phyloP scores from a whole-genome alignment of 208 protist genomes.

The Strigomonas oncopelti region DNA sequence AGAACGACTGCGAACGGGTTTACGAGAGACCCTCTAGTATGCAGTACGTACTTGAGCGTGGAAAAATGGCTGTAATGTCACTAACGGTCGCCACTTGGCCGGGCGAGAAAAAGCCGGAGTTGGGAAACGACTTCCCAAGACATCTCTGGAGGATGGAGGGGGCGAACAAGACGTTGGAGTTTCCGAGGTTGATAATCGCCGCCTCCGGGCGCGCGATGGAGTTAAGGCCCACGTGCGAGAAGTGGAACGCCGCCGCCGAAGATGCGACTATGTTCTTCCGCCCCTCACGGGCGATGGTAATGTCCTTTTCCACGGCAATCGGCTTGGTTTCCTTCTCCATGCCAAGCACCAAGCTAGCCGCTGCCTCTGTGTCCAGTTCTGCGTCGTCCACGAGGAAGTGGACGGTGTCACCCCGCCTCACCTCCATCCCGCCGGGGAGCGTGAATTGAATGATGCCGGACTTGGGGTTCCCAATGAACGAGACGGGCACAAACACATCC shows the following conservation, averaged over 20 bases:
- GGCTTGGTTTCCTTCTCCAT: slow-evolving; percentile 46
- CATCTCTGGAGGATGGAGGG: slow-evolving; percentile 75
- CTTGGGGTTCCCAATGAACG: slow-evolving; percentile 68
- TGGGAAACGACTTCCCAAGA: slow-evolving; percentile 59
- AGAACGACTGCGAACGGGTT: not conserved
- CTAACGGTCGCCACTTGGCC: slow-evolving; percentile 69
- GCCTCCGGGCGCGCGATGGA: slow-evolving; percentile 59
- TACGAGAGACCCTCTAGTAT: slow-evolving; percentile 71
- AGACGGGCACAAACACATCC: slow-evolving; percentile 52
- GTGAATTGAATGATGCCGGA: slow-evolving; percentile 39
- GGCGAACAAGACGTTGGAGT: slow-evolving; percentile 44
- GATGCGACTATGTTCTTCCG: slow-evolving; percentile 68
- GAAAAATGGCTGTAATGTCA: slow-evolving; percentile 44
- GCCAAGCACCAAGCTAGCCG: slow-evolving; percentile 56
- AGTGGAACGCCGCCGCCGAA: slow-evolving; percentile 68
- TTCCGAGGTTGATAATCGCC: slow-evolving; percentile 56
- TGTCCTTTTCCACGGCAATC: slow-evolving; percentile 62
- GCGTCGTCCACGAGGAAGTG: slow-evolving; percentile 79
- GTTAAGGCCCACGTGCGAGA: slow-evolving; percentile 81
- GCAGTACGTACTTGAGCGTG: slow-evolving; percentile 73
- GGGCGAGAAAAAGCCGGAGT: slow-evolving; percentile 65
- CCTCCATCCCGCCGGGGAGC: slow-evolving; percentile 29
- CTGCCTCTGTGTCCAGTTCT: slow-evolving; percentile 77
- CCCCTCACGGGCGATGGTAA: slow-evolving; percentile 69
- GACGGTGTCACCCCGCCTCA: slow-evolving; percentile 28